These are phyloP conservation scores for Beauveria pseudobassiana DNA, from an alignment of 2,329 filamentous ascomycete species.

Conservation along the genomic window DNA sequence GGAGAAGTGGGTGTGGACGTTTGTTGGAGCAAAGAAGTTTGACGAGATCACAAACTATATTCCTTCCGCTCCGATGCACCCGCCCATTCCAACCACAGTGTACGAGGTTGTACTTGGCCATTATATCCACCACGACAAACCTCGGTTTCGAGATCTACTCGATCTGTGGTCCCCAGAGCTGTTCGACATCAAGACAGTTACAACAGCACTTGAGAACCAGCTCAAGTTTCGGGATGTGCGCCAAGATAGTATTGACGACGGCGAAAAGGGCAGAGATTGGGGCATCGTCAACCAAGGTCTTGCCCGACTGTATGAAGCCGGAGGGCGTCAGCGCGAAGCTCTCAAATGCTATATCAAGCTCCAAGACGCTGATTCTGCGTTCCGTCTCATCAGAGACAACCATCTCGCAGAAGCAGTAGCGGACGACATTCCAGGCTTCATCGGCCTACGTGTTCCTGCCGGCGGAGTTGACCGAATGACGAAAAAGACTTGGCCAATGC, in stretches of 20 bases:
- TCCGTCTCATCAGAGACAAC: conserved; percentile 77
- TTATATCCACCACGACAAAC: conserved; percentile 74
- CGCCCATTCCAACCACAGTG: conserved; percentile 70
- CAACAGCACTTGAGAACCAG: conserved; percentile 73
- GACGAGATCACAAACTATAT: conserved; percentile 85
- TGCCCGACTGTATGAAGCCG: conserved; percentile 76
- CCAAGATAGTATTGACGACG: conserved; percentile 68
- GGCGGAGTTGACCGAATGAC: conserved; percentile 59
- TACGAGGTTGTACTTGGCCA: conserved; percentile 87
- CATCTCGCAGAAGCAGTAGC: conserved; percentile 84
- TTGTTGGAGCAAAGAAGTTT: conserved; percentile 77
- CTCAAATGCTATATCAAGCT: conserved; percentile 82
- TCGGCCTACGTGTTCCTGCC: conserved; percentile 75
- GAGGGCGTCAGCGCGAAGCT: conserved; percentile 74
- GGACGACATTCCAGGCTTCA: conserved; percentile 84
- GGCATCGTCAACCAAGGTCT: conserved; percentile 79
- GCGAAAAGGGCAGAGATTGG: conserved; percentile 73
- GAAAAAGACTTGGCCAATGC: conserved; percentile 67
- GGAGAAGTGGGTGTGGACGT: conserved; percentile 95
- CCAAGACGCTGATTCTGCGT: conserved; percentile 84
- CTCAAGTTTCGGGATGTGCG: conserved; percentile 67
- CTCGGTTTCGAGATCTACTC: conserved; percentile 68
- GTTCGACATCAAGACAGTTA: conserved; percentile 71
- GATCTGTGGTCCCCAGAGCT: conserved; percentile 79
- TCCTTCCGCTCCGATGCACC: conserved; percentile 67